Percentiles rank a stretch among this genome's conserved stretches.
These are phyloP conservation scores for Talaromyces atroroseus DNA, from an alignment of 2,329 filamentous ascomycete species.

Conservation along the genomic window DNA sequence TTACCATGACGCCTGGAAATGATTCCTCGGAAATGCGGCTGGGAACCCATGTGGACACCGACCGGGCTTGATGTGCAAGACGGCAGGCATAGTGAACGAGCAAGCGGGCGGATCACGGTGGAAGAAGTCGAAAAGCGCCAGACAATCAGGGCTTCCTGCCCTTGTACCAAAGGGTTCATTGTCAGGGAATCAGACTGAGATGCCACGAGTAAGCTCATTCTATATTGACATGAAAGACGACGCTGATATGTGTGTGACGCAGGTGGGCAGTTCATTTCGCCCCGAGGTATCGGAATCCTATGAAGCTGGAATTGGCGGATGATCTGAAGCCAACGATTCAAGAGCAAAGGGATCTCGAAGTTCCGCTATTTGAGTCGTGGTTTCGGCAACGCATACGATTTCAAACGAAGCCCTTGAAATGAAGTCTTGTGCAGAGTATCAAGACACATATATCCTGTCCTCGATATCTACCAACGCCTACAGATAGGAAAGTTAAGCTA, in stretches of 20 bases:
- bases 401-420: no score
- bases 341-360: conserved; percentile 39
- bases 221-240: no score
- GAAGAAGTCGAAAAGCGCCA: conserved; percentile 32
- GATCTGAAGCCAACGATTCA: conserved; percentile 44
- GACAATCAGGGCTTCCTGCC: conserved; percentile 40
- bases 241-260: no score
- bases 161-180: conserved; percentile 26
- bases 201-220: conserved; percentile 47
- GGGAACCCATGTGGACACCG: conserved; percentile 52
- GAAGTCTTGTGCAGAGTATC: no score
- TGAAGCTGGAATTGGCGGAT: conserved; percentile 51
- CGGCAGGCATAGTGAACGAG: conserved; percentile 52
- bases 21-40: conserved; percentile 57
- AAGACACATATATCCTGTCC: no score
- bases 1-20: conserved; percentile 47
- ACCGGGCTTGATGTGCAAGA: conserved; percentile 50
- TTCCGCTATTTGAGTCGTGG: conserved; percentile 46
- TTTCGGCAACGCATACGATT: no score
- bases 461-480: no score
- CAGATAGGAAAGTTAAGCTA: no score
- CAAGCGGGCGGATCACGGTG: background rate
- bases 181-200: conserved; percentile 51
- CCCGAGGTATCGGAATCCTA: conserved; percentile 54
- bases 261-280: conserved; percentile 48